phyloP scores from a whole-genome alignment of 2,329 filamentous ascomycete genomes.

The Curvularia verruculosa region DNA sequence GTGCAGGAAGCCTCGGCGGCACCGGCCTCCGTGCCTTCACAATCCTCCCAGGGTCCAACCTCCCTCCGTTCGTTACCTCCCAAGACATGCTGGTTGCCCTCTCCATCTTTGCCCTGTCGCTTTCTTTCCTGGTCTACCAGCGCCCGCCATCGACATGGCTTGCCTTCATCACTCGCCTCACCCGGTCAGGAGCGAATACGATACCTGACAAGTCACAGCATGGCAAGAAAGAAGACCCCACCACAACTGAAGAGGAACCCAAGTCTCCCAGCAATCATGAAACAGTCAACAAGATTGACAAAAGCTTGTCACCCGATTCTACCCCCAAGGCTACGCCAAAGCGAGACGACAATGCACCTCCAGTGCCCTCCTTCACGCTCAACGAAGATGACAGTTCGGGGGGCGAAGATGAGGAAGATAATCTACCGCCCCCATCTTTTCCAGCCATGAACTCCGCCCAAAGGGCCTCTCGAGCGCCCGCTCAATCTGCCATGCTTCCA shows the following conservation, averaged over 20 bases:
- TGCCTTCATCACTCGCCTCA: slow-evolving; percentile 23
- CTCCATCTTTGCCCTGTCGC: slow-evolving; percentile 46
- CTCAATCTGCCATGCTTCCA: slow-evolving; percentile 15
- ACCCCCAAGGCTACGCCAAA: slow-evolving; percentile 42
- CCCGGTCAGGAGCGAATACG: slow-evolving; percentile 15
- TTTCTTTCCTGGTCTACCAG: slow-evolving; percentile 45
- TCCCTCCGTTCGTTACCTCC: slow-evolving; percentile 15
- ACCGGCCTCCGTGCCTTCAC: slow-evolving; percentile 12
- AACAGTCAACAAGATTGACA: neutral
- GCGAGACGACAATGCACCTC: slow-evolving; percentile 20
- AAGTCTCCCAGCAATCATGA: slow-evolving; percentile 15
- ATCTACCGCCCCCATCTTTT: slow-evolving; percentile 51
- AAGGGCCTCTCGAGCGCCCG: slow-evolving; percentile 43
- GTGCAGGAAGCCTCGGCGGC: slow-evolving; percentile 11
- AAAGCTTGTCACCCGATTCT: slow-evolving; percentile 33
- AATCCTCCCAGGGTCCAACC: slow-evolving; percentile 22
- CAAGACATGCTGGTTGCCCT: slow-evolving; percentile 49
- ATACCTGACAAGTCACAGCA: slow-evolving; percentile 26
- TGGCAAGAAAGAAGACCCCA: slow-evolving; percentile 13
- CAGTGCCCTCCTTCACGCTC: slow-evolving; percentile 47
- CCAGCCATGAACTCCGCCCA: slow-evolving; percentile 56
- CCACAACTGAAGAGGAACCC: slow-evolving; percentile 21
- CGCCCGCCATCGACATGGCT: slow-evolving; percentile 48
- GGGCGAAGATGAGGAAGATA: slow-evolving; percentile 40
- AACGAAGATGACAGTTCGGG: slow-evolving; percentile 39